Evolutionary conservation across 306 rosid genomes (phyloP), one percentile per base, ranked within the genome.

Genomic region (Glycine soja): DNA sequence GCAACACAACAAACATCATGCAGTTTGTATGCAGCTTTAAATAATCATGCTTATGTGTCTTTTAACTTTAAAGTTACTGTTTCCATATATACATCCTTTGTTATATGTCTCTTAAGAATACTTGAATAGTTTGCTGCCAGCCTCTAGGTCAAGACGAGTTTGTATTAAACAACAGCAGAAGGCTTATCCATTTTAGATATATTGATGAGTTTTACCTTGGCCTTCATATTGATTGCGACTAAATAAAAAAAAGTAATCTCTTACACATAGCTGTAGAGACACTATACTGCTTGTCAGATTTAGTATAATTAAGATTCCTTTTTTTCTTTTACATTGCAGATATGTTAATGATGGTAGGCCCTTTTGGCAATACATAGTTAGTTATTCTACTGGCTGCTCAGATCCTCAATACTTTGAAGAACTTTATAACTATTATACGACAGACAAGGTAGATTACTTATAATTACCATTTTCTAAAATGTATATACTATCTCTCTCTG

Each of bases 371-470:
- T 86, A 95, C 80, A 95, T 95, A 50, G 99, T 95, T 83, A 88
- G 93, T 82, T 81, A 81, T 67, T 95, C 99, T 47, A 95, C 99
- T 3, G 99, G 99, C 43, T 95, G 99, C 80, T 87, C 95, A 3
- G 99, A 95, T 88, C 74, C 96, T 72, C 97, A 93, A 75, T 95
- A 93, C 92, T 95, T 95, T 78, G 99, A 95, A 87, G 99, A 95
- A 78, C 88, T 93, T 52, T 95, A 95, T 79, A 85, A 86, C 89
- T 95, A 91, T 83, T 95, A 93, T 73, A 87, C 78, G 57, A 95
- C 99, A 8, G 86, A 95, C 78, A 95, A 95, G 97, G 98, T 94
- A 56, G 84, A 24, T 36, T 47, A 38, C 68, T 57, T 74, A 16
- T 18, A 58, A 48, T 46, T 73, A 36, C 68, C 53, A 7, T 80